A percentile compares a stretch with the other conserved stretches of the same genome.
phyloP scores from a whole-genome alignment of 805 yeast species.

The Saturnispora serradocipensis region DNA sequence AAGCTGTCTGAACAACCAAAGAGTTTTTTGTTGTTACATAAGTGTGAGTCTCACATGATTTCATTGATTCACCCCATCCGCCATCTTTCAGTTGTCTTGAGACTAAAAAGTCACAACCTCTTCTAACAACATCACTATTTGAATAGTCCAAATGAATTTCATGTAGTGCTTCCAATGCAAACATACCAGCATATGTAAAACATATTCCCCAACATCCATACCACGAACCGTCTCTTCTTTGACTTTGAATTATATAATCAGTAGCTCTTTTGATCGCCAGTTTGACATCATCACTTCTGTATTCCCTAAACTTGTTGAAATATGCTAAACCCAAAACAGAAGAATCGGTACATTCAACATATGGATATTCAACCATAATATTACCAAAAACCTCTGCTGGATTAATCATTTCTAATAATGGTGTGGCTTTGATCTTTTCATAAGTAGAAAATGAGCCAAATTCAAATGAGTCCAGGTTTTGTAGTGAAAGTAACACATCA shows the following conservation, averaged over 20 bases:
- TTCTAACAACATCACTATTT: constrained; percentile 51
- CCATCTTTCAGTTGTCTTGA: constrained; percentile 77
- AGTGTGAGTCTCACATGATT: constrained; percentile 70
- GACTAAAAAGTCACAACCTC: constrained; percentile 80
- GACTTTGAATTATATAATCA: constrained; percentile 58
- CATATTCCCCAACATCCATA: constrained; percentile 99
- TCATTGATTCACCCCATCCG: constrained; percentile 96
- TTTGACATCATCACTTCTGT: constrained; percentile 56
- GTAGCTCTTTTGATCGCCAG: constrained; percentile 69
- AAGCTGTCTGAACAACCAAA: constrained; percentile 80
- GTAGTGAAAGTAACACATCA: constrained; percentile 67
- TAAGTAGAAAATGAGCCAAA: constrained; percentile 91
- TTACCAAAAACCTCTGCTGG: constrained; percentile 98
- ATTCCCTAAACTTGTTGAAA: constrained; percentile 57
- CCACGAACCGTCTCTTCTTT: constrained; percentile 85
- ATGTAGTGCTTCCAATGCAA: constrained; percentile 86
- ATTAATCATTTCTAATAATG: constrained; percentile 64
- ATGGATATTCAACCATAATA: constrained; percentile 97
- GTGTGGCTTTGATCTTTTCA: constrained; percentile 77
- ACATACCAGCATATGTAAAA: constrained; percentile 93
- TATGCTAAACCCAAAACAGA: constrained; percentile 81
- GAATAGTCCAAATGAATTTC: constrained; percentile 56
- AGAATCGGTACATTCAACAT: constrained; percentile 97
- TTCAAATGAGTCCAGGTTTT: constrained; percentile 70
- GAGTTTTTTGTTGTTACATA: constrained; percentile 57